Evolutionary conservation across 1,139 yeast genomes (phyloP), one percentile per base, ranked within the genome.

Genomic region (Lodderomyces beijingensis): DNA sequence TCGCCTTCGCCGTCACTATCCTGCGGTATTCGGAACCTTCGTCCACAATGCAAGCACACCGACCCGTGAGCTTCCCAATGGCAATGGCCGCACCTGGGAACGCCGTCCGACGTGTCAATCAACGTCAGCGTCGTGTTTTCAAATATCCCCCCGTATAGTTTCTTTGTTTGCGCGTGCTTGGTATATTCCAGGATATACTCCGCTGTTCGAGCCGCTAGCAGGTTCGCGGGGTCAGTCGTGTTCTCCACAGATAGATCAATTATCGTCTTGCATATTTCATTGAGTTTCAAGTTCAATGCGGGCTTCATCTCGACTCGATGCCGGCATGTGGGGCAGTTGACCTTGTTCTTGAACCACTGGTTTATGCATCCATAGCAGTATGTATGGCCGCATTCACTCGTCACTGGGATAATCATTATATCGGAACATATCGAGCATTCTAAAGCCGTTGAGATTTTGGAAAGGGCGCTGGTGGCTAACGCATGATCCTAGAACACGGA

Each of bases 61-160:
- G 64, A 55, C 0, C 81, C 80, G 41, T 65, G 70, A 3, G 83
- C 77, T 50, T 86, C 95, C 94, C 94, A 85, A 46, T 79, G 86
- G 52, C 95, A 86, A 35, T 73, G 69, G 2, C 86, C 77, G 50
- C 95, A 86, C 36, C 95, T 59, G 0, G 83, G 77, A 5, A 86
- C 88, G 2, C 89, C 91, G 51, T 86, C 95, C 16, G 78, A 79
- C 33, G 65, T 70, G 41, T 77, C 85, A 3, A 79, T 60, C 15
- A 71, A 51, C 0, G 79, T 77, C 21, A 66, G 53, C 1, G 76
- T 72, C 16, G 71, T 56, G 19, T 26, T 25, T 15, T 63, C 56
- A 51, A 81, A 81, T 5, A 70, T 51, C 20, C 65, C 67, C 1
- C 70, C 74, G 55, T 75, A 77, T 22, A 77, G 45, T 2, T 50